Evolutionary conservation across 148 eudicot genomes (phyloP).

Genomic region (Rhododendron simsii): DNA sequence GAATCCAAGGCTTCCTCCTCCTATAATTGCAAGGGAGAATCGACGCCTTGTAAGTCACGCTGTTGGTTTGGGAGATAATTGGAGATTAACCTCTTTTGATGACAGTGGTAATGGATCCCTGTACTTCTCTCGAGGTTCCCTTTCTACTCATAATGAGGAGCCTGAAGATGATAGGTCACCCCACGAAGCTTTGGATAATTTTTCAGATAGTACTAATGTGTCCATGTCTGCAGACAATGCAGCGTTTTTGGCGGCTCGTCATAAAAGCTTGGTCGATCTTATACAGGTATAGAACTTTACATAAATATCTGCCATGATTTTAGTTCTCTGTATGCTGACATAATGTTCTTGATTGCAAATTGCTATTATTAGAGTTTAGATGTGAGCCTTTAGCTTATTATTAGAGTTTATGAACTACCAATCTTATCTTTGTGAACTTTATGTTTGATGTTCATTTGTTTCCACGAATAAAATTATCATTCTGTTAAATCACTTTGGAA

Average conservation of each 20-base stretch:
- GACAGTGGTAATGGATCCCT: conserved; percentile 44
- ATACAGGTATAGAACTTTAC: conserved; percentile 40
- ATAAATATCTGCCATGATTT: neutral
- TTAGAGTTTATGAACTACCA: neutral
- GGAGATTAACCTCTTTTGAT: conserved; percentile 47
- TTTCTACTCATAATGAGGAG: conserved; percentile 82
- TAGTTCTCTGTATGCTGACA: neutral
- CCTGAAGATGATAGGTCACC: conserved; percentile 73
- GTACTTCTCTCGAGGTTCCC: conserved; percentile 42
- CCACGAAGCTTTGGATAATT: conserved; percentile 38
- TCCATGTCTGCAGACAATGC: conserved; percentile 27
- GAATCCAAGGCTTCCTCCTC: conserved; percentile 50
- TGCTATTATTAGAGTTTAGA: neutral
- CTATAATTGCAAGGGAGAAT: conserved; percentile 34
- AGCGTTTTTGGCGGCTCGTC: conserved; percentile 29
- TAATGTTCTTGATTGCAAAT: neutral
- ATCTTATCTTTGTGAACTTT: neutral
- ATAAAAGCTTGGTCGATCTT: conserved; percentile 39
- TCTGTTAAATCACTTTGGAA: neutral
- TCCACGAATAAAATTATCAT: neutral
- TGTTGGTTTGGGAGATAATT: conserved; percentile 23
- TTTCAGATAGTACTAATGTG: conserved; percentile 27
- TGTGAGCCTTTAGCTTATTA: neutral
- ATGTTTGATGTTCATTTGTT: neutral
- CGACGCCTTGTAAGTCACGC: conserved; percentile 17